Evolutionary conservation across 1,139 yeast genomes (phyloP).

Genomic region (Geotrichum klebahnii): DNA sequence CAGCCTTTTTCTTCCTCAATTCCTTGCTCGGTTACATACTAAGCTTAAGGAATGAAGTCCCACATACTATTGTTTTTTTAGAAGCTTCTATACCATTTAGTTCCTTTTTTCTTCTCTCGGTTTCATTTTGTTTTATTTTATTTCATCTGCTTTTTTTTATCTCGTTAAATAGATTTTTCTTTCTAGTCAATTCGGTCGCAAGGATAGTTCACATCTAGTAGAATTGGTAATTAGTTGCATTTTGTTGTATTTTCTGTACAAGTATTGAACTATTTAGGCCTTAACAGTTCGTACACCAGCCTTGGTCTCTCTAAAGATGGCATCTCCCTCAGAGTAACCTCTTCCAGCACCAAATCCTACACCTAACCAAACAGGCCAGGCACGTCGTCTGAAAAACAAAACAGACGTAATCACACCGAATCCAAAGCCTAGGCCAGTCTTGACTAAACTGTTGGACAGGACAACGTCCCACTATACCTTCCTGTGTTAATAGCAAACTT

Average conservation of each 20-base stretch:
- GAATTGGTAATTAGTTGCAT: background rate
- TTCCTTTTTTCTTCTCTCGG: background rate
- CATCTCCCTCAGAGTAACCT: constrained; percentile 97
- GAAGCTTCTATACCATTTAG: background rate
- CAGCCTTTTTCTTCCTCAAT: background rate
- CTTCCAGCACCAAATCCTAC: constrained; percentile 95
- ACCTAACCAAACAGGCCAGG: constrained; percentile 97
- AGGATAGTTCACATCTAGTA: background rate
- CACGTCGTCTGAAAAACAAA: constrained; percentile 82
- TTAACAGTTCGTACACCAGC: constrained; percentile 40
- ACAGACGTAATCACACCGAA: constrained; percentile 95
- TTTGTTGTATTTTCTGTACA: background rate
- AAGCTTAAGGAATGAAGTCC: background rate
- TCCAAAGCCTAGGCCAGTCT: constrained; percentile 96
- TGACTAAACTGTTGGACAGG: constrained; percentile 86
- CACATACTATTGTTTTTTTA: background rate
- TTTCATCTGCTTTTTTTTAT: background rate
- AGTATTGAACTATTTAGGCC: constrained; percentile 31
- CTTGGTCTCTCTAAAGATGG: constrained; percentile 64
- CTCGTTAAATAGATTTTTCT: background rate
- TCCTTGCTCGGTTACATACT: background rate
- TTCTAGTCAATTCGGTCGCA: too few relatives aligned
- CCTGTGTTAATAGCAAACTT: constrained; percentile 5
- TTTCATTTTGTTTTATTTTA: background rate
- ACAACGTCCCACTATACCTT: constrained; percentile 93